Conservation (phyloP, 1,284 basidiomycete genomes). For the Apiotrichum akiyoshidainum region DNA sequence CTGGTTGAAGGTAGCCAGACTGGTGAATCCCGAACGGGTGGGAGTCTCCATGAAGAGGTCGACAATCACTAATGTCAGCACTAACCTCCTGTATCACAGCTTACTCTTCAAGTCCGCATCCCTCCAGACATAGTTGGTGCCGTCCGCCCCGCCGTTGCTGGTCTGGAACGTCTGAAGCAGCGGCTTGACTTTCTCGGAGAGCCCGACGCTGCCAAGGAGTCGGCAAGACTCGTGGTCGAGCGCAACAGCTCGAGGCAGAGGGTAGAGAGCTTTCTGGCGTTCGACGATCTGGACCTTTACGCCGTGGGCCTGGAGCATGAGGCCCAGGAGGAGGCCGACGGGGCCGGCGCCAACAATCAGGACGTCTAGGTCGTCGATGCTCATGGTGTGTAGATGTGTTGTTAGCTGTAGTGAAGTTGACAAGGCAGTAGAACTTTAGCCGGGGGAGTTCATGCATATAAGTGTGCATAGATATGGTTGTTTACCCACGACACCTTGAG, state of each 20-base stretch:
- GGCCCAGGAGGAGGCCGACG: slow-evolving; percentile 13
- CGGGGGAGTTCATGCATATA: background rate
- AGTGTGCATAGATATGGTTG: background rate
- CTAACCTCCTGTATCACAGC: background rate
- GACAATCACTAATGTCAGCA: slow-evolving; percentile 3
- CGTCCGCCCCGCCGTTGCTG: slow-evolving; percentile 17
- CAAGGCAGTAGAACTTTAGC: background rate
- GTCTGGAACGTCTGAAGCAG: slow-evolving; percentile 12
- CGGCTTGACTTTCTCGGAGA: slow-evolving; percentile 11
- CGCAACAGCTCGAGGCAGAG: slow-evolving; percentile 23
- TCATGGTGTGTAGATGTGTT: slow-evolving; percentile 4
- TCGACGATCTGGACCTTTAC: slow-evolving; percentile 23
- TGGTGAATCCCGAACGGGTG: slow-evolving; percentile 20
- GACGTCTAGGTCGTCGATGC: slow-evolving; percentile 8
- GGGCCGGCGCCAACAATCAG: slow-evolving; percentile 16
- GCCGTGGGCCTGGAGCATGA: slow-evolving; percentile 19
- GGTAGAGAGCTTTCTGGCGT: slow-evolving; percentile 24
- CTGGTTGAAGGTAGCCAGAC: slow-evolving; percentile 17
- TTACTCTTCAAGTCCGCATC: slow-evolving; percentile 19
- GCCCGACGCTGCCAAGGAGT: slow-evolving; percentile 15
- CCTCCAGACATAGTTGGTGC: slow-evolving; percentile 23
- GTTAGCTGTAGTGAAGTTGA: background rate
- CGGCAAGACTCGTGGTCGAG: slow-evolving; percentile 25
- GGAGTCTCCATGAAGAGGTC: slow-evolving; percentile 14
- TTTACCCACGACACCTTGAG: no score